A percentile compares a stretch with the other conserved stretches of the same genome.
Evolutionary conservation across 2,329 filamentous ascomycete species (phyloP).

Genomic region (Thielaviopsis cerberus): DNA sequence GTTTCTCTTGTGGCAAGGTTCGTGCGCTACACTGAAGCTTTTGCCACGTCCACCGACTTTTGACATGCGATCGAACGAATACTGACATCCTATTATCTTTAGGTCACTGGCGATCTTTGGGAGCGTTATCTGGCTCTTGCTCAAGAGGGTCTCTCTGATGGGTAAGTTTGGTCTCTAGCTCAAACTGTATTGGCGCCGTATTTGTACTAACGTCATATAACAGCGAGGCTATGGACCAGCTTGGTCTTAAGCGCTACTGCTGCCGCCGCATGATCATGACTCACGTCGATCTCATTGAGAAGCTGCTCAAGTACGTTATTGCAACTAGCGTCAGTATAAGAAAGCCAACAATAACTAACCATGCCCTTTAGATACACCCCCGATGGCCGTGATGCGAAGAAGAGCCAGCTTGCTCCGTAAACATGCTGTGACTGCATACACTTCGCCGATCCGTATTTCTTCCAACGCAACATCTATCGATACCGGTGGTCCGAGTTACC

Average conservation of each 20-base stretch:
- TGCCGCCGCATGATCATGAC: constrained; percentile 99
- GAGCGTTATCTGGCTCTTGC: constrained; percentile 84
- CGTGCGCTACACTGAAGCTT: constrained; percentile 12
- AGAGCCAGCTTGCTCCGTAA: constrained; percentile 25
- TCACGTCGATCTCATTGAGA: constrained; percentile 96
- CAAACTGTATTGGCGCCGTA: not conserved
- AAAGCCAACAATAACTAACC: constrained; percentile 2
- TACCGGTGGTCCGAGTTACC: not conserved
- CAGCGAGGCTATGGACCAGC: constrained; percentile 88
- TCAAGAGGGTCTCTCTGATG: constrained; percentile 55
- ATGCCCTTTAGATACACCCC: constrained; percentile 34
- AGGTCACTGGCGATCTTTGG: constrained; percentile 97
- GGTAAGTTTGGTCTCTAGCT: constrained; percentile 32
- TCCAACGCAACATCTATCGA: not conserved
- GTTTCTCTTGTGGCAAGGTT: constrained; percentile 98
- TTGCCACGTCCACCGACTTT: not conserved
- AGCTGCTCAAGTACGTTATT: constrained; percentile 67
- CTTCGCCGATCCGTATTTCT: not conserved
- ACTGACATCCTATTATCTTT: constrained; percentile 9
- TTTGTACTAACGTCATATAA: constrained; percentile 16
- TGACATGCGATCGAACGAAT: constrained; percentile 9
- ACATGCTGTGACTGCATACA: not conserved
- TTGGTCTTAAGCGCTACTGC: constrained; percentile 90
- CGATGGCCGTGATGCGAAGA: constrained; percentile 45
- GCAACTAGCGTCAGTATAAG: not conserved